Evolutionary conservation across 495 filamentous ascomycete genomes (phyloP).

Genomic region (Penicillium paradoxum): DNA sequence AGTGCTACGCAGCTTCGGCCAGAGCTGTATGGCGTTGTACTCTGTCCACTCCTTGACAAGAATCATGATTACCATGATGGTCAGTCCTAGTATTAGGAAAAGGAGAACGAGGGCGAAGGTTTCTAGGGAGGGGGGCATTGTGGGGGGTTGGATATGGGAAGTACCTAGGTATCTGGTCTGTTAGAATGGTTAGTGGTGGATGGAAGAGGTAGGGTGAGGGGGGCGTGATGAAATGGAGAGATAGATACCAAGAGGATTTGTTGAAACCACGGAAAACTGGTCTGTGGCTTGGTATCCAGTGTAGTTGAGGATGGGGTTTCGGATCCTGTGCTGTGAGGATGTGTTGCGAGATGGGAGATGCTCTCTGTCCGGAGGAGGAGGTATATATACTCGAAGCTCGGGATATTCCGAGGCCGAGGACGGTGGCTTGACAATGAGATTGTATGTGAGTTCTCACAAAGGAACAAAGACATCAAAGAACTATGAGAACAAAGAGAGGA

Average conservation of each 20-base stretch:
- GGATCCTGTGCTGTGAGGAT: background rate
- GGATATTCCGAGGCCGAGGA: background rate
- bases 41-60: conserved; percentile 7
- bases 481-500: background rate
- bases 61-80: background rate
- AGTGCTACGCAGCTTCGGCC: conserved; percentile 3
- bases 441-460: background rate
- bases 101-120: background rate
- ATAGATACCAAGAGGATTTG: background rate
- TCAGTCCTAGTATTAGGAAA: background rate
- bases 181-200: background rate
- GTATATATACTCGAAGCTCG: background rate
- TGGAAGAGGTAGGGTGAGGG: background rate
- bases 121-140: background rate
- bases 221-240: background rate
- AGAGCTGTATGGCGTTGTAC: conserved; percentile 1
- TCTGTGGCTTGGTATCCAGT: background rate
- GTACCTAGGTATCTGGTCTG: background rate
- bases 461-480: background rate
- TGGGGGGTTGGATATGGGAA: background rate
- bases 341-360: background rate
- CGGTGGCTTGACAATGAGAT: background rate
- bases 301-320: background rate
- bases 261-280: no score
- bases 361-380: background rate